A percentile compares a stretch with the other conserved stretches of the same genome.
Evolutionary conservation across 345 rosid genomes (phyloP).

Genomic region (Rhizophora apiculata): DNA sequence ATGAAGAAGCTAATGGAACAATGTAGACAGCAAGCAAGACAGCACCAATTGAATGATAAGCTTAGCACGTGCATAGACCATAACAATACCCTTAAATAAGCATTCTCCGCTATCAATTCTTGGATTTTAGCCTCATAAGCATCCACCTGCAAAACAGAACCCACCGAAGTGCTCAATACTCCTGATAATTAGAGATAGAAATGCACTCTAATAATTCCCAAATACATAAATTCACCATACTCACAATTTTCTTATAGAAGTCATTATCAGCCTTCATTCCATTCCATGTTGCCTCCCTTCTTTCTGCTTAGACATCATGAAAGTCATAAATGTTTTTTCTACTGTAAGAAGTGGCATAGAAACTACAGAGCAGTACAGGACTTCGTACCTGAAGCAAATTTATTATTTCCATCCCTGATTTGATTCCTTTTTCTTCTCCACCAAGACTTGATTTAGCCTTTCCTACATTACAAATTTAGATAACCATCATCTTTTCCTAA

Average conservation of each 20-base stretch:
- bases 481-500: neutral
- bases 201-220: constrained; percentile 1
- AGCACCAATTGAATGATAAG: constrained; percentile 4
- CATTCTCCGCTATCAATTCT: constrained; percentile 81
- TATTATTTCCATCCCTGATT: constrained; percentile 99
- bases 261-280: constrained; percentile 95
- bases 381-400: constrained; percentile 82
- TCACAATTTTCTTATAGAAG: constrained; percentile 88
- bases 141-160: constrained; percentile 62
- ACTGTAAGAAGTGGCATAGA: neutral
- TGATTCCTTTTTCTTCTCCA: constrained; percentile 99
- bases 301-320: constrained; percentile 52
- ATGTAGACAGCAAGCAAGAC: neutral
- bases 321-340: constrained; percentile 1
- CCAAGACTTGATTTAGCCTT: constrained; percentile 90
- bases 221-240: constrained; percentile 21
- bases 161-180: neutral
- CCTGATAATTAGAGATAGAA: too few relatives aligned
- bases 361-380: neutral
- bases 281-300: constrained; percentile 99
- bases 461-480: constrained; percentile 41
- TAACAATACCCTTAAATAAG: constrained; percentile 78
- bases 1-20: neutral
- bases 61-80: constrained; percentile 82
- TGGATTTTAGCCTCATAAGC: constrained; percentile 92